Evolutionary conservation across 2,329 filamentous ascomycete genomes (phyloP).

Genomic region (Colletotrichum agaves): DNA sequence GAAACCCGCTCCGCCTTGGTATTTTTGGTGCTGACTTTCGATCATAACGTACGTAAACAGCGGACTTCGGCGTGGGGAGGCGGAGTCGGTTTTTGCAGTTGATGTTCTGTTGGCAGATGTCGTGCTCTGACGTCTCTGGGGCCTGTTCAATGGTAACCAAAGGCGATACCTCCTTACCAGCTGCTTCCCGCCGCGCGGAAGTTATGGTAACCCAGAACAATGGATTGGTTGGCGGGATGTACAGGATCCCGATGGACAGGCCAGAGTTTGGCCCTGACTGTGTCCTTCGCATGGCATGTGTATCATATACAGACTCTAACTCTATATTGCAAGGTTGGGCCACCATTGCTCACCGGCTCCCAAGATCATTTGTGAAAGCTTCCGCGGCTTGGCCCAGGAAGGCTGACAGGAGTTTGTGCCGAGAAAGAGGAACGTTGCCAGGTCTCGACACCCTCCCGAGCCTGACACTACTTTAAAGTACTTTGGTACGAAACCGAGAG

Average conservation of each 20-base stretch:
- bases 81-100: background rate
- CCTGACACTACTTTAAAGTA: background rate
- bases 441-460: background rate
- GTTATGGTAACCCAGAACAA: too few relatives aligned
- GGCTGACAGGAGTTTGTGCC: background rate
- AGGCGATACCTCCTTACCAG: background rate
- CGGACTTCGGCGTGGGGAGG: background rate
- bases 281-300: background rate
- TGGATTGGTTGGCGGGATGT: background rate
- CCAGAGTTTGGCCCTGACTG: background rate
- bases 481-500: slow-evolving; percentile 1
- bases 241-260: background rate
- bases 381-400: background rate
- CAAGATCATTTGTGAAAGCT: background rate
- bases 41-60: background rate
- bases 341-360: background rate
- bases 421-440: background rate
- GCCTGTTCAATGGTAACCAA: background rate
- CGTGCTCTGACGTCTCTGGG: background rate
- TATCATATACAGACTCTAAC: slow-evolving; percentile 5
- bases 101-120: background rate
- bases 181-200: background rate
- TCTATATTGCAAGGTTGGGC: background rate
- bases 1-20: background rate
- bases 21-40: background rate